Conservation (phyloP, 2,329 filamentous ascomycete genomes). For the Epichloe coenophiala region DNA sequence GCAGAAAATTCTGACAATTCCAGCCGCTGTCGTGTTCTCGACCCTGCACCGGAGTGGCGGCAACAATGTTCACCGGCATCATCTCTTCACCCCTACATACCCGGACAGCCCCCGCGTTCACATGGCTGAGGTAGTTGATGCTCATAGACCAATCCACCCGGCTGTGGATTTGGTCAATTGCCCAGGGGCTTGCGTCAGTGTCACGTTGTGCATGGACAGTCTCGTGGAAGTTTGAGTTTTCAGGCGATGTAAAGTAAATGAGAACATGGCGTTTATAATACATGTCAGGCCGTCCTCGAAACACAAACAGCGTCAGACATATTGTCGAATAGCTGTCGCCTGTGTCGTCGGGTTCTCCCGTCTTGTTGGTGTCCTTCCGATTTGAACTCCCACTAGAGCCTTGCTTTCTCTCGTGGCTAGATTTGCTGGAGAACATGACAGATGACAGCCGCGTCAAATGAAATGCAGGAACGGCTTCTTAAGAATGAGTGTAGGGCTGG, state of each 20-base stretch:
- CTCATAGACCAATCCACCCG: not conserved
- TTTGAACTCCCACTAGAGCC: no score
- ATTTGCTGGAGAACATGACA: no score
- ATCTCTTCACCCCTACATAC: not conserved
- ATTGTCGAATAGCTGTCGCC: not conserved
- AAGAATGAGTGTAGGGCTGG: no score
- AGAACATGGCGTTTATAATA: not conserved
- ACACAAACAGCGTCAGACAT: not conserved
- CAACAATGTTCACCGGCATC: not conserved
- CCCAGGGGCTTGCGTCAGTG: not conserved
- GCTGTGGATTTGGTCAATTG: not conserved
- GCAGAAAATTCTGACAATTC: not conserved
- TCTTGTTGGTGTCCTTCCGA: no score
- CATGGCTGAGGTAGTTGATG: not conserved
- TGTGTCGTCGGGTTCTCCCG: no score
- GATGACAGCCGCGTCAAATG: no score
- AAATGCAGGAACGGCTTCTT: no score
- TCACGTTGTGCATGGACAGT: not conserved
- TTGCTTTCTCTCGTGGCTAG: no score
- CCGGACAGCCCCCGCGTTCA: not conserved
- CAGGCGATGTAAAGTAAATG: not conserved
- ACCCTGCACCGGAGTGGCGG: not conserved
- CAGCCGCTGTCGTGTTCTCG: not conserved
- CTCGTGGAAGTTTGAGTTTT: not conserved
- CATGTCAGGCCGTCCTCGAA: not conserved